Percentiles rank a stretch among this genome's conserved stretches.
Evolutionary conservation across 2,329 filamentous ascomycete species (phyloP).

Genomic region (Cladosporium sp.): DNA sequence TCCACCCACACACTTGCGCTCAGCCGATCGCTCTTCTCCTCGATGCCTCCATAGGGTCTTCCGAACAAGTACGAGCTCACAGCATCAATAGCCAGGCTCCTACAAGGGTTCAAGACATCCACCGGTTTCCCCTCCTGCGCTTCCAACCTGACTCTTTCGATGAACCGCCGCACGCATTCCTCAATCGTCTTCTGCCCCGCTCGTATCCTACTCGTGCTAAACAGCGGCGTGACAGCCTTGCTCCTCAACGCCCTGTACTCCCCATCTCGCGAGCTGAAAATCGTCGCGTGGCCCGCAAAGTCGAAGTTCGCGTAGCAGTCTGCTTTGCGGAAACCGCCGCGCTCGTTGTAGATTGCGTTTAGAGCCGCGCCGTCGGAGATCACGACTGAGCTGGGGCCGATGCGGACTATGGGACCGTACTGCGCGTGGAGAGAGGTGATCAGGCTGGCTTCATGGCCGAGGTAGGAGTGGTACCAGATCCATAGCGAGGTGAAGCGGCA

Average conservation of each 20-base stretch:
- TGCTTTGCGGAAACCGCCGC: conserved; percentile 26
- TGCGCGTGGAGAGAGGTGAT: conserved; percentile 58
- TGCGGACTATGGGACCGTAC: conserved; percentile 68
- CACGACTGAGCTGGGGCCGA: conserved; percentile 73
- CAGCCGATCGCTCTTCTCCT: conserved; percentile 40
- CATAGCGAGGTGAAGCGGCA: conserved; percentile 32
- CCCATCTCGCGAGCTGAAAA: conserved; percentile 44
- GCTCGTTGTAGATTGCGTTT: conserved; percentile 52
- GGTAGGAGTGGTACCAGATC: conserved; percentile 33
- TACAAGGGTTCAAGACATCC: conserved; percentile 52
- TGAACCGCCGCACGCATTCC: conserved; percentile 45
- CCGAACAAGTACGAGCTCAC: conserved; percentile 57
- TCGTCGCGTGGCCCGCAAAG: conserved; percentile 26
- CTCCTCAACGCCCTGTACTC: conserved; percentile 46
- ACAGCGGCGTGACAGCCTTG: conserved; percentile 53
- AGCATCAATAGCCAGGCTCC: conserved; percentile 55
- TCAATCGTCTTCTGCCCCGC: conserved; percentile 42
- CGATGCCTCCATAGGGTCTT: conserved; percentile 51
- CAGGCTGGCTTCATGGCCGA: conserved; percentile 31
- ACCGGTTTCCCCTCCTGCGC: conserved; percentile 36
- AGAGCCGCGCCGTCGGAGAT: conserved; percentile 71
- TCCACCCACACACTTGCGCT: conserved; percentile 55
- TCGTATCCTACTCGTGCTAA: conserved; percentile 49
- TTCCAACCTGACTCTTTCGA: conserved; percentile 42
- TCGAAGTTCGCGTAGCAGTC: conserved; percentile 27